Conservation (phyloP, 1,284 basidiomycete genomes). For the Ustilago hordei region DNA sequence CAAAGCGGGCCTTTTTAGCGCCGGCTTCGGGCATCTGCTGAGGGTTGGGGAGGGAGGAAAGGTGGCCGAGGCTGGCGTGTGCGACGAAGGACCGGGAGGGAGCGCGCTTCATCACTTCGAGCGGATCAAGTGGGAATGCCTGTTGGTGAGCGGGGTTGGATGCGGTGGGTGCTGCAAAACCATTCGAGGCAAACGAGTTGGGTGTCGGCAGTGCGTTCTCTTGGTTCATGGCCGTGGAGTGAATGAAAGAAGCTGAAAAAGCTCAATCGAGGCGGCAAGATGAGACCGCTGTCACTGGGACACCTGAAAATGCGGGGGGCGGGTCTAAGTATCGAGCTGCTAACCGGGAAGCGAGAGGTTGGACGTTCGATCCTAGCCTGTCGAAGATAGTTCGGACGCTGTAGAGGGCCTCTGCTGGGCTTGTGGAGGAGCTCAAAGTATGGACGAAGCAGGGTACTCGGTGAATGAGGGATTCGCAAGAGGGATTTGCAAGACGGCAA, state of each 20-base stretch:
- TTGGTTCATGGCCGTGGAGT: slow-evolving; percentile 30
- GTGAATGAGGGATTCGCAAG: not conserved
- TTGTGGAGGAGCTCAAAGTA: not conserved
- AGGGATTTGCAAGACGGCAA: not conserved
- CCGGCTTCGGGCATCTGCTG: slow-evolving; percentile 32
- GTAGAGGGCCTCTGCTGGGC: not conserved
- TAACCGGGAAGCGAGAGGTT: not conserved
- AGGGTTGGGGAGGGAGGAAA: slow-evolving; percentile 23
- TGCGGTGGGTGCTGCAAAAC: slow-evolving; percentile 17
- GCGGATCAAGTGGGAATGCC: slow-evolving; percentile 40
- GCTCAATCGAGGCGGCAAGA: slow-evolving; percentile 9
- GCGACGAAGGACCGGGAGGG: slow-evolving; percentile 57
- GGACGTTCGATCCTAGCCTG: not conserved
- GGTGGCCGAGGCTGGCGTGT: slow-evolving; percentile 38
- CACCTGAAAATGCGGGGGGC: not conserved
- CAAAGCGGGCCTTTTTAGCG: slow-evolving; percentile 59
- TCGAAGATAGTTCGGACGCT: not conserved
- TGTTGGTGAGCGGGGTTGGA: slow-evolving; percentile 25
- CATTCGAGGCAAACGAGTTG: slow-evolving; percentile 36
- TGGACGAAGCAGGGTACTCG: not conserved
- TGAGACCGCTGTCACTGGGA: not conserved
- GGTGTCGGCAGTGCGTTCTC: slow-evolving; percentile 32
- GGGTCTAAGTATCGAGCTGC: not conserved
- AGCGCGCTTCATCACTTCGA: slow-evolving; percentile 59
- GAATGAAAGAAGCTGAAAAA: not conserved